A percentile compares a stretch with the other conserved stretches of the same genome.
These are phyloP conservation scores for Phytophthora tubulina DNA, from an alignment of 352 stramenopile species.

Conservation along the genomic window DNA sequence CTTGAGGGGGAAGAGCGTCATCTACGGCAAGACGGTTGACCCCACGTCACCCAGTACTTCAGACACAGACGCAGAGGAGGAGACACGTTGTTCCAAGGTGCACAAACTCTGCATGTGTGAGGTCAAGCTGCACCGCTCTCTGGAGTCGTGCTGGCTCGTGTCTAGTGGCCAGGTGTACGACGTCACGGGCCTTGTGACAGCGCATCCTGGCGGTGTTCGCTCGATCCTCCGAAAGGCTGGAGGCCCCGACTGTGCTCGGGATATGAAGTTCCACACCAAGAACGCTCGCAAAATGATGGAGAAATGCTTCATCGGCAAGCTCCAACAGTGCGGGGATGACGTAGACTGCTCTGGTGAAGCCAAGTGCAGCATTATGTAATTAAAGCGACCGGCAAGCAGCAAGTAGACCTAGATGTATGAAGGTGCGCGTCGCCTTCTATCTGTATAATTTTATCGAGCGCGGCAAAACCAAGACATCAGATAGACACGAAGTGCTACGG, in stretches of 20 bases:
- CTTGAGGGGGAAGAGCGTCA: slow-evolving; percentile 49
- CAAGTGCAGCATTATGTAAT: slow-evolving; percentile 84
- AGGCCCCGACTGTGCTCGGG: slow-evolving; percentile 71
- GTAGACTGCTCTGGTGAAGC: slow-evolving; percentile 37
- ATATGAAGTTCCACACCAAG: slow-evolving; percentile 90
- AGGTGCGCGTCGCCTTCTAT: slow-evolving; percentile 16
- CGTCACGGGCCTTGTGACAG: slow-evolving; percentile 78
- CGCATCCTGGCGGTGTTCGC: slow-evolving; percentile 79
- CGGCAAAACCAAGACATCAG: background rate
- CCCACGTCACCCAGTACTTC: slow-evolving; percentile 25
- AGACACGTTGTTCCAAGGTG: slow-evolving; percentile 59
- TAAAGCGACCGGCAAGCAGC: background rate
- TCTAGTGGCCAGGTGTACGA: slow-evolving; percentile 90
- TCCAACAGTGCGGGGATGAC: slow-evolving; percentile 67
- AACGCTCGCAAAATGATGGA: slow-evolving; percentile 78
- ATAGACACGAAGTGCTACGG: slow-evolving; percentile 12
- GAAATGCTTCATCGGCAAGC: slow-evolving; percentile 85
- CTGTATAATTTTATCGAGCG: slow-evolving; percentile 42
- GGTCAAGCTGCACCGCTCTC: slow-evolving; percentile 85
- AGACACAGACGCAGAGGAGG: slow-evolving; percentile 35
- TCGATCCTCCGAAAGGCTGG: slow-evolving; percentile 87
- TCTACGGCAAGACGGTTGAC: slow-evolving; percentile 20
- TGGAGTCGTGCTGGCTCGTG: slow-evolving; percentile 96
- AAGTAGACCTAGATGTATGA: slow-evolving; percentile 28
- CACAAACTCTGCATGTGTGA: slow-evolving; percentile 86